Percentiles rank a stretch among this genome's conserved stretches.
phyloP scores from a whole-genome alignment of 768 basidiomycete species.

The Calvatia gigantea region DNA sequence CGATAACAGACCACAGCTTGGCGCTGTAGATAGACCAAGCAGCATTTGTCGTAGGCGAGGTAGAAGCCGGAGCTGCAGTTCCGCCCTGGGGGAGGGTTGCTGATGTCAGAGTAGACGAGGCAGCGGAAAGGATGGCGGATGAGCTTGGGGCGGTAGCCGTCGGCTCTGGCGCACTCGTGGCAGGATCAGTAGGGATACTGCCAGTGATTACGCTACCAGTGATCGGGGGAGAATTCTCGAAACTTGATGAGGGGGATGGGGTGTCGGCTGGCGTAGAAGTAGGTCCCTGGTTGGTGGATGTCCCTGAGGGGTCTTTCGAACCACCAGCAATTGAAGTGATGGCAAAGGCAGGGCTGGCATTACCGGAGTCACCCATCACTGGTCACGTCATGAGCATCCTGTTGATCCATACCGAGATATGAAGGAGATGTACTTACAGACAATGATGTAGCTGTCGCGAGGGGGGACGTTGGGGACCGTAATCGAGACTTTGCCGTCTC shows the following conservation, averaged over 20 bases:
- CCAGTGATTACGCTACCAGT: constrained; percentile 29
- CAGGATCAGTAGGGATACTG: constrained; percentile 7
- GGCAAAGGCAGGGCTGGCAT: constrained; percentile 54
- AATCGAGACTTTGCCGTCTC: constrained; percentile 43
- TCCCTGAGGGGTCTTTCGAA: constrained; percentile 13
- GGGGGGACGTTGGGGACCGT: constrained; percentile 47
- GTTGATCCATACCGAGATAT: constrained; percentile 4
- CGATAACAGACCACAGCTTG: constrained; percentile 2
- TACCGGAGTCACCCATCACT: constrained; percentile 72
- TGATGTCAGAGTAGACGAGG: not conserved
- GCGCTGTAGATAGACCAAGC: constrained; percentile 4
- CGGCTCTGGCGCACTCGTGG: not conserved
- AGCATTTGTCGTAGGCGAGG: not conserved
- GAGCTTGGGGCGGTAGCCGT: not conserved
- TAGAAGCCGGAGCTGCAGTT: not conserved
- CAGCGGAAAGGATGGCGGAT: not conserved
- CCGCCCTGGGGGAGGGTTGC: not conserved
- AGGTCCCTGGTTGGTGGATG: constrained; percentile 14
- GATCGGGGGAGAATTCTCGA: constrained; percentile 26
- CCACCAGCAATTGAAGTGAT: constrained; percentile 47
- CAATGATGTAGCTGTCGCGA: constrained; percentile 54
- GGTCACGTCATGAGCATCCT: constrained; percentile 1
- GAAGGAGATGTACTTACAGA: constrained; percentile 42
- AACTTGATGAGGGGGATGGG: not conserved
- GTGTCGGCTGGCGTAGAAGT: constrained; percentile 15